Conservation (phyloP, 1,139 yeast species). For the Kodamaea arcana region DNA sequence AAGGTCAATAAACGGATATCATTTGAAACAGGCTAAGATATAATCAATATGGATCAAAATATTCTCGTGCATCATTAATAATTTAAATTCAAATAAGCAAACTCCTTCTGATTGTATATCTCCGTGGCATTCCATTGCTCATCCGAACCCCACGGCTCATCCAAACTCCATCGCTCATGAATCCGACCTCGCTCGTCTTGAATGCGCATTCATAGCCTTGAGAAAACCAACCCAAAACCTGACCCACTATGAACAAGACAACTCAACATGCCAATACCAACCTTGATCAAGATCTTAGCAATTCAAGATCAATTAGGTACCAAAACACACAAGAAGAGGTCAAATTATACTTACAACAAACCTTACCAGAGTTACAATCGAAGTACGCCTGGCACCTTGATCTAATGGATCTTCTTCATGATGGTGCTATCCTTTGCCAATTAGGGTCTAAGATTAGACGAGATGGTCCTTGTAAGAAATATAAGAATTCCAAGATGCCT, state of each 20-base stretch:
- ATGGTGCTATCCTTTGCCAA: conserved; percentile 63
- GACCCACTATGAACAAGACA: conserved; percentile 14
- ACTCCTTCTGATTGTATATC: no score
- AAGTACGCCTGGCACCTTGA: conserved; percentile 19
- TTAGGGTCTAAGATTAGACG: conserved; percentile 33
- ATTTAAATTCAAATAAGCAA: no score
- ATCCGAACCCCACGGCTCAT: no score
- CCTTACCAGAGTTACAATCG: conserved; percentile 9
- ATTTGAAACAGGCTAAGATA: no score
- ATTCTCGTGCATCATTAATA: no score
- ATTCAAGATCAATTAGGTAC: conserved; percentile 48
- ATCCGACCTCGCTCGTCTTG: no score
- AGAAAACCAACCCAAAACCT: no score
- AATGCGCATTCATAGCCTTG: no score
- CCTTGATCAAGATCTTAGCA: conserved; percentile 52
- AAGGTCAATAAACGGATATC: no score
- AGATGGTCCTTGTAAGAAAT: conserved; percentile 32
- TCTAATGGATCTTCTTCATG: conserved; percentile 53
- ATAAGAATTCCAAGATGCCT: conserved; percentile 69
- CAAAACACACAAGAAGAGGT: conserved; percentile 43
- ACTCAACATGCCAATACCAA: conserved; percentile 35
- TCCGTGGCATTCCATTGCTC: no score
- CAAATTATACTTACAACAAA: conserved; percentile 35
- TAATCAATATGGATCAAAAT: no score
- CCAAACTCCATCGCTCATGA: no score